phyloP scores from a whole-genome alignment of 2,329 filamentous ascomycete genomes.

The Colletotrichum sp. region DNA sequence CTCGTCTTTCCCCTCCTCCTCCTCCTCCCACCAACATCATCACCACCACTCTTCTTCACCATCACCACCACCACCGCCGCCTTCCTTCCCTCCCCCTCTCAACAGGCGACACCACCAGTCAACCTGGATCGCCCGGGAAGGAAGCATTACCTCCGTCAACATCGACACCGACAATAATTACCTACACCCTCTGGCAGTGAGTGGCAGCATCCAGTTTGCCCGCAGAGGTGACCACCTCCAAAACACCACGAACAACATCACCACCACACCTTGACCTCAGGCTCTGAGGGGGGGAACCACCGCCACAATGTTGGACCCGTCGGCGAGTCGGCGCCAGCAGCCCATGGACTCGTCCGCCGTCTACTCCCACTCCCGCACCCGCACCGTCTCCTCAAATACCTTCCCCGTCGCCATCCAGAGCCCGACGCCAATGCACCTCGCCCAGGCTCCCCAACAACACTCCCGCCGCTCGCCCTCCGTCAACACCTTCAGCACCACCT shows the following conservation, averaged over 20 bases:
- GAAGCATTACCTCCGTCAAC: background rate
- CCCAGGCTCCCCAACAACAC: conserved; percentile 41
- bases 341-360: conserved; percentile 29
- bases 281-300: background rate
- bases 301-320: conserved; percentile 20
- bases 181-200: background rate
- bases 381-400: conserved; percentile 61
- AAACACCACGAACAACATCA: background rate
- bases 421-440: conserved; percentile 35
- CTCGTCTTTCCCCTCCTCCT: background rate
- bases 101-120: background rate
- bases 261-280: background rate
- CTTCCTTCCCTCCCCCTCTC: background rate
- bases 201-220: background rate
- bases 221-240: background rate
- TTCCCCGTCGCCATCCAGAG: conserved; percentile 43
- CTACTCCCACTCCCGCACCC: conserved; percentile 59
- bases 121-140: background rate
- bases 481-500: conserved; percentile 72
- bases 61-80: background rate
- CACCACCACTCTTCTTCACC: background rate
- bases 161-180: background rate
- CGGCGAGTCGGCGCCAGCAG: conserved; percentile 27
- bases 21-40: background rate
- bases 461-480: conserved; percentile 67